Evolutionary conservation across 805 yeast genomes (phyloP).

Genomic region (Metschnikowia hibisci): DNA sequence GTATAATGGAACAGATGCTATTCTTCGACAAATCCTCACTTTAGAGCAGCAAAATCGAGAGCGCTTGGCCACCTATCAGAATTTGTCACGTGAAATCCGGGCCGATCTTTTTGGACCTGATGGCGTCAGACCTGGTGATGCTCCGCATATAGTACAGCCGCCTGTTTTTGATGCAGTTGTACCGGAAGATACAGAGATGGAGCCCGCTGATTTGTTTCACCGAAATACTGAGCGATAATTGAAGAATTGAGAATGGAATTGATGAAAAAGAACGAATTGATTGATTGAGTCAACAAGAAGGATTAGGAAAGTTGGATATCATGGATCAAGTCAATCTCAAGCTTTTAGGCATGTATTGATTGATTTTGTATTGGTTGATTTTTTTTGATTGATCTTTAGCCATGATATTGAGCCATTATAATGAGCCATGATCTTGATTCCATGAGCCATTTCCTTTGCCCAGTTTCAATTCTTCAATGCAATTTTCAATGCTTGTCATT

Average conservation of each 20-base stretch:
- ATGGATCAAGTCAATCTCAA: no score
- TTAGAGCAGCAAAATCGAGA: slow-evolving; percentile 15
- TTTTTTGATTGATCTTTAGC: no score
- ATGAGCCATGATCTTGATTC: no score
- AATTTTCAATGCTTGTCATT: neutral
- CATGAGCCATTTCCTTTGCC: no score
- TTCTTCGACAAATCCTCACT: slow-evolving; percentile 15
- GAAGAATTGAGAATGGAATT: neutral
- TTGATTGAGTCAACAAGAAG: neutral
- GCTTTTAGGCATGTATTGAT: no score
- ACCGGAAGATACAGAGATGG: slow-evolving; percentile 33
- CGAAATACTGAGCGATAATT: neutral
- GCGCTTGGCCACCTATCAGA: slow-evolving; percentile 12
- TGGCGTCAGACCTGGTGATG: slow-evolving; percentile 25
- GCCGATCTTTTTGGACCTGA: slow-evolving; percentile 8
- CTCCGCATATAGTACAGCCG: slow-evolving; percentile 41
- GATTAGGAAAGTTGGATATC: no score
- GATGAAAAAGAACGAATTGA: slow-evolving; percentile 3
- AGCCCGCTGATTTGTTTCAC: slow-evolving; percentile 25
- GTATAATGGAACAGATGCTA: slow-evolving; percentile 15
- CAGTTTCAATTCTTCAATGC: no score
- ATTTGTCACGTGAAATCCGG: slow-evolving; percentile 9
- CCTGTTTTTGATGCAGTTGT: slow-evolving; percentile 27
- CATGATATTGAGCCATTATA: no score
- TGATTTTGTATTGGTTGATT: no score